Evolutionary conservation across 192 early-diverging fungal species (phyloP).

Genomic region (Chytriomyces sp.): DNA sequence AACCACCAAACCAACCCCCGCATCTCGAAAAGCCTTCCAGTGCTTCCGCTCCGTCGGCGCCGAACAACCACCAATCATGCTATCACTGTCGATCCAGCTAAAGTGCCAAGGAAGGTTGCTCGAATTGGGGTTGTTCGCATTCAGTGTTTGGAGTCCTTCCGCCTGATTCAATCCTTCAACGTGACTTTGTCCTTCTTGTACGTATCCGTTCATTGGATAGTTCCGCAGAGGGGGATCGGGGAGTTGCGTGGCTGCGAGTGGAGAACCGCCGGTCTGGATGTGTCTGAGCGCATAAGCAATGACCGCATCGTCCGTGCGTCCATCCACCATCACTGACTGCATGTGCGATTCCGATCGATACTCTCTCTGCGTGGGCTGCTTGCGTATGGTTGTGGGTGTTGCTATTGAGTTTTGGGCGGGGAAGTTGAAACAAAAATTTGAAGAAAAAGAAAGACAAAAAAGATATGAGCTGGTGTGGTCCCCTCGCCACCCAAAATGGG

Average conservation of each 20-base stretch:
- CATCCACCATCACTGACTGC: background rate
- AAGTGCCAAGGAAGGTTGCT: conserved; percentile 54
- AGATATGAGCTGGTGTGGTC: too few species aligned
- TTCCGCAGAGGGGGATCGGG: background rate
- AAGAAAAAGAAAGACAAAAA: too few species aligned
- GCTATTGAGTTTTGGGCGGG: too few species aligned
- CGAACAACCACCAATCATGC: conserved; percentile 47
- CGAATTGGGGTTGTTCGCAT: conserved; percentile 43
- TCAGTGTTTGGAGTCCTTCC: background rate
- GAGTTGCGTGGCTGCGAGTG: background rate
- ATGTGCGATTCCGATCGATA: background rate
- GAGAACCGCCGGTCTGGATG: background rate
- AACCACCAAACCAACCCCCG: conserved; percentile 51
- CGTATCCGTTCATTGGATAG: background rate
- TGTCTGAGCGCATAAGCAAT: background rate
- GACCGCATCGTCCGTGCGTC: background rate
- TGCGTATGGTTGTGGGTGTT: too few species aligned
- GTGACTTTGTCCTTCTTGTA: too few species aligned
- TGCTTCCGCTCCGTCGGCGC: conserved; percentile 48
- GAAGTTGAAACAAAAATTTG: too few species aligned
- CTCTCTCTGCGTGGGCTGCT: too few species aligned
- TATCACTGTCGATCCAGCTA: conserved; percentile 50
- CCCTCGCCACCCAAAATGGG: too few species aligned
- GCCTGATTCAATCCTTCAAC: too few species aligned
- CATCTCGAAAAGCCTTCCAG: conserved; percentile 41